A percentile compares a stretch with the other conserved stretches of the same genome.
These are phyloP conservation scores for Thyridium curvatum DNA, from an alignment of 2,329 filamentous ascomycete species.

Conservation along the genomic window DNA sequence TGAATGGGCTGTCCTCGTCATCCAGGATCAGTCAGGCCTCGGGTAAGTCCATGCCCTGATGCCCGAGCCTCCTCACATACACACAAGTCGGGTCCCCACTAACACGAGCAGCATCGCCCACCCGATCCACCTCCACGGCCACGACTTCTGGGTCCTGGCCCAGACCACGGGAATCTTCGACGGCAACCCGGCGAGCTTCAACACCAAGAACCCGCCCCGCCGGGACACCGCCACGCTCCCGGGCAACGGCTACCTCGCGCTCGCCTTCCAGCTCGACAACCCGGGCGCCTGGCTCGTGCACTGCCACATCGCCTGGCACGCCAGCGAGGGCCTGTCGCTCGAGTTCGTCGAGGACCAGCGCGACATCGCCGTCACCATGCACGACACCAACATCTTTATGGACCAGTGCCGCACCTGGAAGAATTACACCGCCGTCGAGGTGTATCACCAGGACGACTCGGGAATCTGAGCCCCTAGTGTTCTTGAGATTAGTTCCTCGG, in stretches of 20 bases:
- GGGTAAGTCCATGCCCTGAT: slow-evolving; percentile 1
- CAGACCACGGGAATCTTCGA: slow-evolving; percentile 16
- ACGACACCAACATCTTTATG: too few species aligned
- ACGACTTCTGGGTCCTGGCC: slow-evolving; percentile 40
- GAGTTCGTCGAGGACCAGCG: too few species aligned
- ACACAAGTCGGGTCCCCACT: slow-evolving; percentile 2
- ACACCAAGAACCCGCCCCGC: slow-evolving; percentile 26
- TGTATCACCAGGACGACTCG: too few species aligned
- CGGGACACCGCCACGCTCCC: slow-evolving; percentile 28
- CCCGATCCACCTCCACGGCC: slow-evolving; percentile 45
- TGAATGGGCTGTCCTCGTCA: slow-evolving; percentile 21
- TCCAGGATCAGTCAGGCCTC: slow-evolving; percentile 14
- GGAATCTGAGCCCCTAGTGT: too few species aligned
- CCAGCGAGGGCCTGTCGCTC: too few species aligned
- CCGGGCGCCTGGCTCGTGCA: slow-evolving; percentile 23
- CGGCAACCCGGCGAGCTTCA: slow-evolving; percentile 8
- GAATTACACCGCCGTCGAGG: too few species aligned
- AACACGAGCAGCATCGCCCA: slow-evolving; percentile 19
- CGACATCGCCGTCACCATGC: too few species aligned
- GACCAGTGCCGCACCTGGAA: too few species aligned
- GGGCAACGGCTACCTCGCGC: slow-evolving; percentile 18
- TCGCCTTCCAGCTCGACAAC: slow-evolving; percentile 26
- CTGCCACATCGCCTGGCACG: slow-evolving; percentile 17
- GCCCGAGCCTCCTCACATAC: background rate
- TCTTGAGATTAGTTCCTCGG: too few species aligned